Evolutionary conservation across 805 yeast genomes (phyloP), one percentile per base, ranked within the genome.

Genomic region (Diddensiella santjacobensis): DNA sequence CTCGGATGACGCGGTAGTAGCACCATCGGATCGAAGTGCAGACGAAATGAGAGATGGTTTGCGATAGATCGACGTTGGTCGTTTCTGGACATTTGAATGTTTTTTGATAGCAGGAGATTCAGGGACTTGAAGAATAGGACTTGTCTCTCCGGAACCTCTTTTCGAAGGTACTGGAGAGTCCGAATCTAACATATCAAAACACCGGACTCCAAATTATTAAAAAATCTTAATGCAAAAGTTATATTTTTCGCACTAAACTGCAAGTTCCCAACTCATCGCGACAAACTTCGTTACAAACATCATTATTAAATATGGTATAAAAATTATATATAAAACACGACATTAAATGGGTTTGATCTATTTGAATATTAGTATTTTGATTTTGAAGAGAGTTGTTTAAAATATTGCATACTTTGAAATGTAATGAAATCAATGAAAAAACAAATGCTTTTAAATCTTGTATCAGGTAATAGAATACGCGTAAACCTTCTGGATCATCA

Each of bases 371-470:
- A n/a, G n/a, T n/a, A n/a, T 2, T 15, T 20, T 22, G 8, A n/a
- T n/a, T 42, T 4, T 8, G 5, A 30, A 22, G 41, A 15, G 5
- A 13, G 13, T 15, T 4, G 33, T 6, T 17, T 5, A n/a, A 44
- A n/a, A 4, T 36, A n/a, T 10, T n/a, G 13, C 23, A 18, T n/a
- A 72, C 65, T 60, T 72, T 72, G 60, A 69, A 73, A 54, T 72
- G 74, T 40, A 73, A 53, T 1, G 68, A 59, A 19, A 71, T 71
- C 22, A 73, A 50, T 1, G 78, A 71, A 48, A 71, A 73, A 1
- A 73, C 55, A 19, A 73, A 48, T 2, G 74, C 73, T 52, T 71
- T 72, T 24, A 73, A 47, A 56, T 73, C 75, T 46, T 71, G 75
- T 1, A 70, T 62, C 38, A 73, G 59, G 46, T 68, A 74, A 49